phyloP scores from a whole-genome alignment of 768 basidiomycete genomes.

The Suillus brevipes region DNA sequence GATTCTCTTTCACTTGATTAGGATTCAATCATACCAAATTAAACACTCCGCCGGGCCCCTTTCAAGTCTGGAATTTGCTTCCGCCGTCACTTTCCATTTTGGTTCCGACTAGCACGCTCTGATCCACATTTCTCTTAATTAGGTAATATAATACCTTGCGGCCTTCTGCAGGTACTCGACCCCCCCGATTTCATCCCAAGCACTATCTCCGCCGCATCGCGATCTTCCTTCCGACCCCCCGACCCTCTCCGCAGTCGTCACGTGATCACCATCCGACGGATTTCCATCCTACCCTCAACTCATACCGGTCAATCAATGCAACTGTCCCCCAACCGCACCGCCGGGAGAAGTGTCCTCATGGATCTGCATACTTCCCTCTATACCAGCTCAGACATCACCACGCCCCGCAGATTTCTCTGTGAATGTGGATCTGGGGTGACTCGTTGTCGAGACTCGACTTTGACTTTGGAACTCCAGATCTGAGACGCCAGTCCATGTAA shows the following conservation, averaged over 20 bases:
- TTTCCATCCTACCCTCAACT: too few relatives aligned
- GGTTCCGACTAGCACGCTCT: neutral
- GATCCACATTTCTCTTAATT: neutral
- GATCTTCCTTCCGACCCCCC: too few relatives aligned
- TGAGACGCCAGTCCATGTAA: neutral
- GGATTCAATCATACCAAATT: conserved; percentile 1
- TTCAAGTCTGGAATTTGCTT: neutral
- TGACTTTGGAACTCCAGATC: neutral
- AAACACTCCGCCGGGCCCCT: conserved; percentile 1
- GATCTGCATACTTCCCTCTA: too few relatives aligned
- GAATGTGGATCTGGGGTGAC: neutral
- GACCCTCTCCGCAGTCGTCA: too few relatives aligned
- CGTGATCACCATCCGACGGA: too few relatives aligned
- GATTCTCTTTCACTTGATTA: neutral
- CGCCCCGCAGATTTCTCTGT: too few relatives aligned
- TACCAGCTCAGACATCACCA: too few relatives aligned
- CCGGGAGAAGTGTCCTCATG: neutral
- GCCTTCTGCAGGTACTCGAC: too few relatives aligned
- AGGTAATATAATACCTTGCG: neutral
- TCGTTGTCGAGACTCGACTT: neutral
- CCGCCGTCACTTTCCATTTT: conserved; percentile 4
- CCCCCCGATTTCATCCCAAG: too few relatives aligned
- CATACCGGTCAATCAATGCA: too few relatives aligned
- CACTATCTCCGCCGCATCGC: too few relatives aligned
- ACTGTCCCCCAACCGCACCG: too few relatives aligned